Percentiles rank a stretch among this genome's conserved stretches.
Conservation (phyloP, 176 grass and related monocot species). For the Dactylis glomerata region DNA sequence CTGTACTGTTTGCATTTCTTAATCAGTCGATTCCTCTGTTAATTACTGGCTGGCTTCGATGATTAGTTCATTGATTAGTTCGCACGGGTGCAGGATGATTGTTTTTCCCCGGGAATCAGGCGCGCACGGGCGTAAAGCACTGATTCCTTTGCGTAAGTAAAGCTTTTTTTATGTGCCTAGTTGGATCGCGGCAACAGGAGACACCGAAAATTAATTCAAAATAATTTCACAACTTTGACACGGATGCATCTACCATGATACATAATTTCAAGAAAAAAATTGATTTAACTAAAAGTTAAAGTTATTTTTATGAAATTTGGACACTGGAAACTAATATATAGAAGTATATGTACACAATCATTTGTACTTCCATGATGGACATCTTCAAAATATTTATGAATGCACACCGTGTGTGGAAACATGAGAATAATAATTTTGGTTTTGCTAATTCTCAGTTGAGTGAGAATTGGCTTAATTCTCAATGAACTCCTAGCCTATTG, state of each 20-base stretch:
- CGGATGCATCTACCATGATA: neutral
- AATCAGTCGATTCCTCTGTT: conserved; percentile 4
- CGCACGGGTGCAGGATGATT: conserved; percentile 9
- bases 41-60: neutral
- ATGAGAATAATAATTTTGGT: neutral
- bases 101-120: conserved; percentile 2
- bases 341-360: neutral
- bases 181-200: neutral
- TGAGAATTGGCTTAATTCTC: too few relatives aligned
- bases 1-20: conserved; percentile 30
- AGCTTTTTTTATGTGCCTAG: neutral
- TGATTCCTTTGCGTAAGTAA: neutral
- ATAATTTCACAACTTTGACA: neutral
- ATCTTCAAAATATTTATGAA: neutral
- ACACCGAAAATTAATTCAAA: neutral
- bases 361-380: too few relatives aligned
- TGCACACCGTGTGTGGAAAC: neutral
- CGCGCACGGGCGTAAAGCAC: neutral
- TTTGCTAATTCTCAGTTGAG: too few relatives aligned
- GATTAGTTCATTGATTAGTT: conserved; percentile 17
- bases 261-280: neutral
- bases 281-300: neutral
- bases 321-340: neutral
- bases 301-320: neutral
- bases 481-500: too few relatives aligned